Percentiles rank a stretch among this genome's conserved stretches.
Conservation (phyloP, 2,329 filamentous ascomycete species). For the Ceratocystis eucalypticola region DNA sequence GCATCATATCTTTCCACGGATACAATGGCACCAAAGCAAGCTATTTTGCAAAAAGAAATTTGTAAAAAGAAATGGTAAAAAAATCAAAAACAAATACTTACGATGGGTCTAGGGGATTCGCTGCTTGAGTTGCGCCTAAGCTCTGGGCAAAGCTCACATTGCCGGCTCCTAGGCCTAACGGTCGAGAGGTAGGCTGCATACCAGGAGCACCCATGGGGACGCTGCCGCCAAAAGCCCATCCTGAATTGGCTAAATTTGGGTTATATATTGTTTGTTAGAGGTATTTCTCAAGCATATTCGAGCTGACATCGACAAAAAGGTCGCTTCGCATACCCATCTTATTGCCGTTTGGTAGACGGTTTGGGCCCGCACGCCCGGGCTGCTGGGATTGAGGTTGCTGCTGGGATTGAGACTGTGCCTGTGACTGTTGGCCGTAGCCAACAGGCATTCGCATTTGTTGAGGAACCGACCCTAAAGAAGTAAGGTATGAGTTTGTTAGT, state of each 20-base stretch:
- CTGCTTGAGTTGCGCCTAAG: slow-evolving; percentile 47
- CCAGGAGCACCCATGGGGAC: slow-evolving; percentile 46
- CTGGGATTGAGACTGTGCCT: not conserved
- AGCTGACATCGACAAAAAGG: not conserved
- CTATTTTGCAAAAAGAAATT: no score
- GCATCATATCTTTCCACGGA: no score
- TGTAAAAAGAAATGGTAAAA: not conserved
- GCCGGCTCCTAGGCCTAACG: slow-evolving; percentile 37
- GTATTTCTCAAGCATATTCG: no score
- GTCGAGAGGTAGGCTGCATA: slow-evolving; percentile 36
- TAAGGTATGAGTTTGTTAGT: slow-evolving; percentile 19
- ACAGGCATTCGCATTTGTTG: slow-evolving; percentile 49
- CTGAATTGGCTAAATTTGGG: slow-evolving; percentile 26
- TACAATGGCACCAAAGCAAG: no score
- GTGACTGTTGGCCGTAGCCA: slow-evolving; percentile 37
- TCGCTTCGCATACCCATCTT: slow-evolving; percentile 42
- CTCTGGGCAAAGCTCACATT: slow-evolving; percentile 55
- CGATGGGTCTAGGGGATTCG: slow-evolving; percentile 50
- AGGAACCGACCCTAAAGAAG: slow-evolving; percentile 40
- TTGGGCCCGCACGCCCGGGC: slow-evolving; percentile 39
- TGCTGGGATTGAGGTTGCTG: slow-evolving; percentile 39
- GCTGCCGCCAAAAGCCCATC: slow-evolving; percentile 50
- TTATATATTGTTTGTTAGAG: not conserved
- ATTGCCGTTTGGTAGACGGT: slow-evolving; percentile 45
- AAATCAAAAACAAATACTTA: slow-evolving; percentile 30